Evolutionary conservation across 2,329 filamentous ascomycete genomes (phyloP).

Genomic region (Chalara sp.): DNA sequence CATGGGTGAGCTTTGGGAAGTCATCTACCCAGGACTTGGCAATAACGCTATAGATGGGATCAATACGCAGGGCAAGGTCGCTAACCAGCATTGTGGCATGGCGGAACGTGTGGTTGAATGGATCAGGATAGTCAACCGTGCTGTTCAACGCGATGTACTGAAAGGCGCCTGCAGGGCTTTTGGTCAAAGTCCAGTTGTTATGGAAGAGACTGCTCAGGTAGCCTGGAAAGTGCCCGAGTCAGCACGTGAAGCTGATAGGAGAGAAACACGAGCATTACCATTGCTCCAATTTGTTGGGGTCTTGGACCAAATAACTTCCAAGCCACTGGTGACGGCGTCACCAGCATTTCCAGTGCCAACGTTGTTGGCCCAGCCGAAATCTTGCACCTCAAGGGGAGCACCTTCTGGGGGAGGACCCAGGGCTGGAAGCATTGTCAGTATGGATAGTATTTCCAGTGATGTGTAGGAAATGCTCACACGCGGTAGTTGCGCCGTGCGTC

Average conservation of each 20-base stretch:
- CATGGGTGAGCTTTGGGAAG: slow-evolving; percentile 60
- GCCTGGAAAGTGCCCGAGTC: slow-evolving; percentile 23
- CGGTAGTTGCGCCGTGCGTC: slow-evolving; percentile 66
- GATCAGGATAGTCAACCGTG: slow-evolving; percentile 66
- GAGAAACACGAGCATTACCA: slow-evolving; percentile 11
- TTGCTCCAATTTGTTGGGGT: slow-evolving; percentile 73
- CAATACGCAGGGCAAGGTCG: slow-evolving; percentile 65
- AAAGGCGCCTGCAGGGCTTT: slow-evolving; percentile 69
- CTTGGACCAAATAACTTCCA: slow-evolving; percentile 75
- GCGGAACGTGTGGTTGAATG: slow-evolving; percentile 58
- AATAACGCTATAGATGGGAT: slow-evolving; percentile 70
- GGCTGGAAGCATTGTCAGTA: slow-evolving; percentile 10
- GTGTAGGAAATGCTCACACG: slow-evolving; percentile 37
- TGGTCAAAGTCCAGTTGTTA: slow-evolving; percentile 70
- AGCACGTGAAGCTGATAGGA: slow-evolving; percentile 1
- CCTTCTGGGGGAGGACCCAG: slow-evolving; percentile 62
- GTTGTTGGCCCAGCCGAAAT: slow-evolving; percentile 65
- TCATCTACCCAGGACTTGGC: slow-evolving; percentile 62
- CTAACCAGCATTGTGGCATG: slow-evolving; percentile 66
- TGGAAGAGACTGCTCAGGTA: slow-evolving; percentile 73
- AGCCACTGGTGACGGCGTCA: slow-evolving; percentile 66
- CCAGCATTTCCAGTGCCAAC: slow-evolving; percentile 59
- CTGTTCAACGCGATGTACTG: slow-evolving; percentile 71
- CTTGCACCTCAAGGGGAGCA: slow-evolving; percentile 57
- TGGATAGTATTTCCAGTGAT: not conserved